Conservation (phyloP, 306 rosid species). For the Cotoneaster glaucophyllus region DNA sequence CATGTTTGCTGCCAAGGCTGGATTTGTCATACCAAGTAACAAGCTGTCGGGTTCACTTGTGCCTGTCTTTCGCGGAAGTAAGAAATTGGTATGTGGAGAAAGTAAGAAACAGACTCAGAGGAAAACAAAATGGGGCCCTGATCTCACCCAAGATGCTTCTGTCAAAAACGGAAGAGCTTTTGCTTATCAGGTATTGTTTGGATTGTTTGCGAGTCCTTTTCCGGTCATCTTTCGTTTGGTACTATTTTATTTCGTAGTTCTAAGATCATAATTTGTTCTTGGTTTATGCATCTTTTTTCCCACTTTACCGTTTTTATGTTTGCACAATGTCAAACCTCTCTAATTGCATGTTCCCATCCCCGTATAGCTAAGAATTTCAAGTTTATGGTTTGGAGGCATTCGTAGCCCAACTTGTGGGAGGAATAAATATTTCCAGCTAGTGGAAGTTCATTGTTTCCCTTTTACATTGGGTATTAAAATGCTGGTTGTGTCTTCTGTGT, state of each 20-base stretch:
- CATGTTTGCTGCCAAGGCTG: constrained; percentile 67
- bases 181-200: constrained; percentile 71
- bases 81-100: too few species aligned
- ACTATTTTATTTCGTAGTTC: background rate
- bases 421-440: constrained; percentile 20
- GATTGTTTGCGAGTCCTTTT: constrained; percentile 17
- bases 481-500: constrained; percentile 31
- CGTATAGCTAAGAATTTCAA: background rate
- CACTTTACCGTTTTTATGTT: background rate
- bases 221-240: background rate
- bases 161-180: constrained; percentile 67
- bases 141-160: constrained; percentile 55
- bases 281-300: background rate
- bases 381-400: constrained; percentile 4
- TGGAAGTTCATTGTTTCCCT: constrained; percentile 28
- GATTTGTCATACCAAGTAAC: constrained; percentile 92
- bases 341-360: background rate
- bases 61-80: constrained; percentile 59
- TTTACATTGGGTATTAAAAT: constrained; percentile 25
- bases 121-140: constrained; percentile 77
- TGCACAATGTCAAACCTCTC: background rate
- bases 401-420: constrained; percentile 11
- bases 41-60: constrained; percentile 81
- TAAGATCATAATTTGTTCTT: background rate
- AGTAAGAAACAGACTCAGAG: too few species aligned